Evolutionary conservation across 306 rosid species (phyloP).

Genomic region (Lablab purpureus): DNA sequence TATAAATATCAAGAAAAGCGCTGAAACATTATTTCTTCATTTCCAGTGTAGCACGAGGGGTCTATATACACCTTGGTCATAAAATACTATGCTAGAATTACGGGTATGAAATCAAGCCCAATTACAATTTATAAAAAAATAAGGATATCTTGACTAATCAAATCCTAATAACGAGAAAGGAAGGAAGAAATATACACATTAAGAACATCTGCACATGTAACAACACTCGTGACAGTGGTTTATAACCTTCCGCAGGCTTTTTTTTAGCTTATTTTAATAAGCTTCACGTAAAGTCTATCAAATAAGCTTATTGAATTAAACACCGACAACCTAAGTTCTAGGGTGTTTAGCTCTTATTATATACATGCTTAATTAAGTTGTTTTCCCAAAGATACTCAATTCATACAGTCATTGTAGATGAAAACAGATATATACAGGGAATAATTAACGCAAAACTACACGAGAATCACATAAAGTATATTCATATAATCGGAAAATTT

Average conservation of each 20-base stretch:
- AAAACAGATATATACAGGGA: slow-evolving; percentile 26
- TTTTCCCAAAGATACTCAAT: neutral
- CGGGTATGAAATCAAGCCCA: neutral
- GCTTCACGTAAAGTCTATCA: neutral
- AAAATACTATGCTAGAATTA: neutral
- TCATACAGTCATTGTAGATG: neutral
- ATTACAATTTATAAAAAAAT: neutral
- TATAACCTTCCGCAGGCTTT: neutral
- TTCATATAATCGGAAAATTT: neutral
- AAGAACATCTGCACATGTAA: neutral
- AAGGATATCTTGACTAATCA: neutral
- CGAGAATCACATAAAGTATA: neutral
- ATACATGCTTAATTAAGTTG: neutral
- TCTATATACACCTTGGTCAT: neutral
- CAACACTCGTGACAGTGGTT: neutral
- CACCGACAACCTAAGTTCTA: neutral
- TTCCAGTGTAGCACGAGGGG: neutral
- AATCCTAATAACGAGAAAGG: neutral
- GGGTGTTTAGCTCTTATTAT: neutral
- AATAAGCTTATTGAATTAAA: neutral
- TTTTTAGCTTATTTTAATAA: neutral
- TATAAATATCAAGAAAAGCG: neutral
- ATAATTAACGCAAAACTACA: slow-evolving; percentile 30
- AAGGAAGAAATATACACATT: neutral
- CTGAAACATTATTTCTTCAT: neutral